Conservation (phyloP, 2,329 filamentous ascomycete species). For the Neocucurbitaria cava region DNA sequence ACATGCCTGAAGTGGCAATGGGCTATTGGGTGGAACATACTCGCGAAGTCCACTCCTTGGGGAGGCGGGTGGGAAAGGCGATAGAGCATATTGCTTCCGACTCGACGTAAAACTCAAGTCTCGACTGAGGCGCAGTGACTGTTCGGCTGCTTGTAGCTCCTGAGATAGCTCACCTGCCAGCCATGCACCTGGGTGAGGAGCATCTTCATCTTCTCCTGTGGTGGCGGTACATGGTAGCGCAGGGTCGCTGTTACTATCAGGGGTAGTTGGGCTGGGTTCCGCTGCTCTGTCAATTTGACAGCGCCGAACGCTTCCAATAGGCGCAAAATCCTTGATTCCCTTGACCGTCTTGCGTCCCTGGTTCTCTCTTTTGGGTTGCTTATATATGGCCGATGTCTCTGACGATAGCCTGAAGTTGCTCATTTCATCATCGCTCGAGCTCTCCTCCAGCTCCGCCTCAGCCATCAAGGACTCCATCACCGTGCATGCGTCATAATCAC, state of each 20-base stretch:
- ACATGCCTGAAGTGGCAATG: background rate
- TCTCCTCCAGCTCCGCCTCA: background rate
- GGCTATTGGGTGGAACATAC: constrained; percentile 1
- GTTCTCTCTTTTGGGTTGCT: background rate
- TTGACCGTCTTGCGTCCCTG: background rate
- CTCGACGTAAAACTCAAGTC: background rate
- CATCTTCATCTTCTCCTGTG: background rate
- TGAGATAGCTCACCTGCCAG: constrained; percentile 2
- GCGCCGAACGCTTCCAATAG: background rate
- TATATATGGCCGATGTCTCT: background rate
- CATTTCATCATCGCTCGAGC: background rate
- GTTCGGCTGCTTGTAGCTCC: background rate
- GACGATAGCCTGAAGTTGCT: background rate
- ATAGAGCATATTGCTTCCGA: background rate
- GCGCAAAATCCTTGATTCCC: background rate
- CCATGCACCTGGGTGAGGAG: constrained; percentile 4
- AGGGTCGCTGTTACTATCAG: background rate
- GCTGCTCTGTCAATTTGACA: background rate
- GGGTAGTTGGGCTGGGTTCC: background rate
- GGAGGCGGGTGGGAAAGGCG: background rate
- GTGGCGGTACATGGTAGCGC: background rate
- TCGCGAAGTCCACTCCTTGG: constrained; percentile 8
- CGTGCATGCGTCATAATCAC: background rate
- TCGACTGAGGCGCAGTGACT: background rate
- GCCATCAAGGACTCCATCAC: background rate